These are phyloP conservation scores for Botrytis sinoallii DNA, from an alignment of 2,329 filamentous ascomycete genomes.

Conservation along the genomic window DNA sequence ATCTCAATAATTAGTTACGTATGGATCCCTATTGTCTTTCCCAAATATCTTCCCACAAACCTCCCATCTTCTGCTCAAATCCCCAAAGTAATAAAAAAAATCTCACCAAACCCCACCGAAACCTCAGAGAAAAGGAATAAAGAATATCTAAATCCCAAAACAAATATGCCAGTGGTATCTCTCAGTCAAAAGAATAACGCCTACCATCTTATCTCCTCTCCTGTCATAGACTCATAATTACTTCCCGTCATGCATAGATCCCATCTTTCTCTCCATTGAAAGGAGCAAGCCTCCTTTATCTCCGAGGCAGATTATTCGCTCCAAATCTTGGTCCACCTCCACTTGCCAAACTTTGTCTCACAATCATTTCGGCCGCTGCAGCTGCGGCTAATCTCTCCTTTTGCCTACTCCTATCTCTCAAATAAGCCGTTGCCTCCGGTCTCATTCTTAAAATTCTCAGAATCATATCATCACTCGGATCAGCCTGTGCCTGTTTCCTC, in stretches of 20 bases:
- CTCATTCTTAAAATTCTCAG: constrained; percentile 91
- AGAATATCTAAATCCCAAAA: neutral
- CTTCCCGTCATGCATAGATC: neutral
- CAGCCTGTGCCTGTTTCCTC: constrained; percentile 89
- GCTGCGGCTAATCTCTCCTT: constrained; percentile 90
- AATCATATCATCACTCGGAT: constrained; percentile 98
- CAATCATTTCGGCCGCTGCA: constrained; percentile 89
- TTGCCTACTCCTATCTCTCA: constrained; percentile 87
- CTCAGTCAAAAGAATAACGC: constrained; percentile 8
- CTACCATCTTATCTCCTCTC: constrained; percentile 1
- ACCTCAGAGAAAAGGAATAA: neutral
- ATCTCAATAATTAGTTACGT: neutral
- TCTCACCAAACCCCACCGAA: neutral
- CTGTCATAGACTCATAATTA: constrained; percentile 11
- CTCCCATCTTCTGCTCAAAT: neutral
- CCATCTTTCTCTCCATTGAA: neutral
- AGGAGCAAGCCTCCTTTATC: constrained; percentile 24
- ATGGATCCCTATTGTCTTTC: neutral
- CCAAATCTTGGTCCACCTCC: constrained; percentile 42
- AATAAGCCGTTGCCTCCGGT: constrained; percentile 80
- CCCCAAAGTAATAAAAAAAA: neutral
- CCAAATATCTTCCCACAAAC: neutral
- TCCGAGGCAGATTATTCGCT: constrained; percentile 37
- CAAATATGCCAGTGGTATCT: constrained; percentile 14
- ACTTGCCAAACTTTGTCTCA: constrained; percentile 79